Evolutionary conservation across 2,329 filamentous ascomycete species (phyloP).

Genomic region (Fusarium brachygibbosum): DNA sequence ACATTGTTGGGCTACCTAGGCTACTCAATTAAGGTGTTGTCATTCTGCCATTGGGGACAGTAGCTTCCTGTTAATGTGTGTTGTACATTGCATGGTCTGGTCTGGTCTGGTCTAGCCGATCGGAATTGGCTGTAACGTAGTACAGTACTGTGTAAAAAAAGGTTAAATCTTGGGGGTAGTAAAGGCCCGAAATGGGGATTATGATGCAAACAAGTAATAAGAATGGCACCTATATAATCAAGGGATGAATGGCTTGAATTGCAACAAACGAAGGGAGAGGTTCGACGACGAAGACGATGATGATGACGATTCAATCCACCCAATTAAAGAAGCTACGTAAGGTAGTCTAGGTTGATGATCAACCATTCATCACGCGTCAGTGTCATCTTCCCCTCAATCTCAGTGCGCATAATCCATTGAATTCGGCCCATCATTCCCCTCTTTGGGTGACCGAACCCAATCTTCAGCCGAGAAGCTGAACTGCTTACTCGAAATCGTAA

Average conservation of each 20-base stretch:
- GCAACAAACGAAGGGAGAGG: background rate
- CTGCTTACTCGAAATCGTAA: background rate
- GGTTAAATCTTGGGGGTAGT: constrained; percentile 1
- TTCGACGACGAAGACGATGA: constrained; percentile 12
- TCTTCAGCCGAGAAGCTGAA: constrained; percentile 9
- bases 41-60: constrained; percentile 3
- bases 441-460: constrained; percentile 19
- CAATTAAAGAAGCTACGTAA: constrained; percentile 5
- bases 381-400: constrained; percentile 34
- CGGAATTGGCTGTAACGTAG: constrained; percentile 1
- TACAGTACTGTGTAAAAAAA: background rate
- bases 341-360: constrained; percentile 1
- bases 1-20: background rate
- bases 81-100: constrained; percentile 9
- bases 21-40: constrained; percentile 6
- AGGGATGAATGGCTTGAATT: background rate
- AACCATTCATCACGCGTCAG: constrained; percentile 31
- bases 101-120: constrained; percentile 4
- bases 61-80: background rate
- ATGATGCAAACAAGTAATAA: constrained; percentile 5
- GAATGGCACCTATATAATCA: constrained; percentile 6
- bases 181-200: constrained; percentile 27
- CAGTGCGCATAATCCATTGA: constrained; percentile 10
- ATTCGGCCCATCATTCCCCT: constrained; percentile 23
- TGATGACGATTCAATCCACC: constrained; percentile 10